These are phyloP conservation scores for Syncephalastrum sp. DNA, from an alignment of 371 early-diverging fungal genomes.

Conservation along the genomic window DNA sequence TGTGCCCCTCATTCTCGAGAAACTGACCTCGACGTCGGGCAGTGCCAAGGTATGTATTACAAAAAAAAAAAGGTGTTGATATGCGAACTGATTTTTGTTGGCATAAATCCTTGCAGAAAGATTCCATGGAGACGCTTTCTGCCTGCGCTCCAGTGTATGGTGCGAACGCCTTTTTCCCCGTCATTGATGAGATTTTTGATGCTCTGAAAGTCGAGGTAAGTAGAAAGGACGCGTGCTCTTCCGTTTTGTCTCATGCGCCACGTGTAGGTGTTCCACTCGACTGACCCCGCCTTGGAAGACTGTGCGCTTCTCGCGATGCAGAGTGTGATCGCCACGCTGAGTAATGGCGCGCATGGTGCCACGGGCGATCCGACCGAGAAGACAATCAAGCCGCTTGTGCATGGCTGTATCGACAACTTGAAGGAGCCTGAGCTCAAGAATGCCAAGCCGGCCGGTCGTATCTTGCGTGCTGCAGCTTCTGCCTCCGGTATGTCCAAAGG, in stretches of 20 bases:
- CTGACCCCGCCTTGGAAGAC: slow-evolving; percentile 65
- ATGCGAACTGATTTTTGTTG: slow-evolving; percentile 23
- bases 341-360: slow-evolving; percentile 27
- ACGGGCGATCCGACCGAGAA: slow-evolving; percentile 53
- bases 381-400: slow-evolving; percentile 60
- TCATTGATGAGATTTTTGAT: slow-evolving; percentile 67
- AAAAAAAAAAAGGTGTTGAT: background rate
- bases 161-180: slow-evolving; percentile 54
- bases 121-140: slow-evolving; percentile 84
- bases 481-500: slow-evolving; percentile 55
- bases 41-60: slow-evolving; percentile 75
- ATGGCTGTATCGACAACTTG: slow-evolving; percentile 67
- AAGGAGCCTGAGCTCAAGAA: slow-evolving; percentile 75
- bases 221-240: slow-evolving; percentile 41
- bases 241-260: background rate
- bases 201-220: slow-evolving; percentile 68
- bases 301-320: slow-evolving; percentile 59
- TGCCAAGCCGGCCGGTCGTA: slow-evolving; percentile 65
- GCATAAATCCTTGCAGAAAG: slow-evolving; percentile 51
- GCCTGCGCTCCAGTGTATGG: slow-evolving; percentile 80
- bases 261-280: slow-evolving; percentile 60
- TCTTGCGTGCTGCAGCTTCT: slow-evolving; percentile 63
- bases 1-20: slow-evolving; percentile 86
- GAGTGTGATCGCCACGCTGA: slow-evolving; percentile 57
- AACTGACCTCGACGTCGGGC: slow-evolving; percentile 80